Percentiles rank a stretch among this genome's conserved stretches.
phyloP scores from a whole-genome alignment of 2,329 filamentous ascomycete species.

The Fusarium secorum region DNA sequence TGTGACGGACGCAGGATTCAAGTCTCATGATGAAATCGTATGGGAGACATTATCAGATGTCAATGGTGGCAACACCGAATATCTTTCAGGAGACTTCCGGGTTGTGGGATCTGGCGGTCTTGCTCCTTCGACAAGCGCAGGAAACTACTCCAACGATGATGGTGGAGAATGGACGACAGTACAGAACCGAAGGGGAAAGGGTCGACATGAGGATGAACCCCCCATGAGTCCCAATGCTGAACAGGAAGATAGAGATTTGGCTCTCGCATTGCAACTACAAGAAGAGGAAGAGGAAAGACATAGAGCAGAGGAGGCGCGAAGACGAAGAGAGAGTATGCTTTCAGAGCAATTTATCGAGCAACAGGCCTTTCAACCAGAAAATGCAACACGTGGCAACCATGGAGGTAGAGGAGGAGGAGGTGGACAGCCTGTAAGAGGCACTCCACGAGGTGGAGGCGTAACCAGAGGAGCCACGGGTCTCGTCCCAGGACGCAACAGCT shows the following conservation, averaged over 20 bases:
- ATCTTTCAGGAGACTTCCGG: slow-evolving; percentile 90
- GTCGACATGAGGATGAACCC: slow-evolving; percentile 36
- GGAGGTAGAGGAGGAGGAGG: slow-evolving; percentile 24
- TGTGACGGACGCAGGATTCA: slow-evolving; percentile 93
- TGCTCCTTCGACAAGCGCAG: slow-evolving; percentile 26
- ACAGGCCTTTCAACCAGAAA: slow-evolving; percentile 55
- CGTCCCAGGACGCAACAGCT: slow-evolving; percentile 36
- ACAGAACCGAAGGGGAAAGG: slow-evolving; percentile 47
- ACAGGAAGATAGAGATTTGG: slow-evolving; percentile 86
- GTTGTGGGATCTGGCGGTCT: slow-evolving; percentile 68
- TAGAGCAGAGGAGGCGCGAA: slow-evolving; percentile 68
- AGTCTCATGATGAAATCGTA: slow-evolving; percentile 86
- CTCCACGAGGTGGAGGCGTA: slow-evolving; percentile 23
- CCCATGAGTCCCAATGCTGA: slow-evolving; percentile 57
- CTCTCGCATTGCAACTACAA: slow-evolving; percentile 89
- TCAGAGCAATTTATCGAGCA: slow-evolving; percentile 76
- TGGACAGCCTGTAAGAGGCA: slow-evolving; percentile 2
- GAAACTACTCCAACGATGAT: slow-evolving; percentile 27
- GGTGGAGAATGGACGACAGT: slow-evolving; percentile 65
- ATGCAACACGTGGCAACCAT: slow-evolving; percentile 36
- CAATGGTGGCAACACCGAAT: slow-evolving; percentile 81
- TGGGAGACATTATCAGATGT: slow-evolving; percentile 95
- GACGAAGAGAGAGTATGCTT: slow-evolving; percentile 70
- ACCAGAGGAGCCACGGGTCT: slow-evolving; percentile 30
- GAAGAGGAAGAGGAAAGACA: slow-evolving; percentile 90